phyloP scores from a whole-genome alignment of 495 filamentous ascomycete genomes.

The Pyrenopolyporus hunteri region DNA sequence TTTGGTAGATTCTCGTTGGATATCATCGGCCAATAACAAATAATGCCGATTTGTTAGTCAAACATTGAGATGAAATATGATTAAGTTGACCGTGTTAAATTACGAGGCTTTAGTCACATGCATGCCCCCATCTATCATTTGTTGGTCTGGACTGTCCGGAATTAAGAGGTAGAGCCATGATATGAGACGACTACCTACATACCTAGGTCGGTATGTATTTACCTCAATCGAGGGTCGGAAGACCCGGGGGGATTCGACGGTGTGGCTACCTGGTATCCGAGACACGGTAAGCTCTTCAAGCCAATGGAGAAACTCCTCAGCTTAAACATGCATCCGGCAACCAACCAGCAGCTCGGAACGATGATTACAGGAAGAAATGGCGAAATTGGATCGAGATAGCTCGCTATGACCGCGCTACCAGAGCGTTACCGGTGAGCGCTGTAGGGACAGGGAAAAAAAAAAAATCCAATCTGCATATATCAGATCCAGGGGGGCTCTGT shows the following conservation, averaged over 20 bases:
- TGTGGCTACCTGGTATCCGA: slow-evolving; percentile 20
- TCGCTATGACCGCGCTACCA: not conserved
- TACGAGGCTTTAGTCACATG: too few relatives aligned
- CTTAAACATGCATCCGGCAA: slow-evolving; percentile 12
- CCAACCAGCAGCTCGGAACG: too few relatives aligned
- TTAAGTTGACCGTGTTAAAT: too few relatives aligned
- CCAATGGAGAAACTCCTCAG: slow-evolving; percentile 3
- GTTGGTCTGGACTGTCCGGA: too few relatives aligned
- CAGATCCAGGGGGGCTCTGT: not conserved
- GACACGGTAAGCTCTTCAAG: slow-evolving; percentile 10
- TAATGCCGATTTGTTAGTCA: too few relatives aligned
- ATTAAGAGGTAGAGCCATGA: not conserved
- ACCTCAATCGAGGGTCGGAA: slow-evolving; percentile 17
- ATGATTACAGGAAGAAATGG: not conserved
- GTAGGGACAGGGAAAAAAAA: not conserved
- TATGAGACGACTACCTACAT: not conserved
- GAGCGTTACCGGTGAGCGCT: slow-evolving; percentile 1
- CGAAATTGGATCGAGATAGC: not conserved
- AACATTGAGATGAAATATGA: too few relatives aligned
- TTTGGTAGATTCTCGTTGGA: too few relatives aligned
- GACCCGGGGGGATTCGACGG: slow-evolving; percentile 8
- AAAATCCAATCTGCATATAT: too few relatives aligned
- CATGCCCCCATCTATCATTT: too few relatives aligned
- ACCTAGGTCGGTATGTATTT: not conserved
- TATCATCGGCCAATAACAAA: too few relatives aligned